phyloP scores from a whole-genome alignment of 306 rosid species.

The Cicer bijugum region DNA sequence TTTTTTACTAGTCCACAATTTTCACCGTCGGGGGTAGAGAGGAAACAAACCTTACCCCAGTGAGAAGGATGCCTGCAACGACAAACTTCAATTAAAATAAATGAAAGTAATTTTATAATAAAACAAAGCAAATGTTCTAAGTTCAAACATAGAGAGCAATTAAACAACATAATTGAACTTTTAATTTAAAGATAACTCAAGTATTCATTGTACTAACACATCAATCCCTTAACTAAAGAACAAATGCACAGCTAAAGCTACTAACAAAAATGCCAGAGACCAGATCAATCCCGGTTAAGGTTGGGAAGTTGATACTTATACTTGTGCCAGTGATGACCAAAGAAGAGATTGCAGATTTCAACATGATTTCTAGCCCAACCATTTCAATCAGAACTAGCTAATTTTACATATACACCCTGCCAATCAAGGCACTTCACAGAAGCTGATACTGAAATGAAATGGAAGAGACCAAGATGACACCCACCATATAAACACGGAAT shows the following conservation, averaged over 20 bases:
- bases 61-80: conserved; percentile 96
- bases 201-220: not conserved
- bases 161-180: not conserved
- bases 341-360: conserved; percentile 2
- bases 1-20: conserved; percentile 98
- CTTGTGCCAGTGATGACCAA: not conserved
- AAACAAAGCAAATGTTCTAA: not conserved
- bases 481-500: conserved; percentile 30
- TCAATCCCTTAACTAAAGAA: not conserved
- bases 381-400: conserved; percentile 26
- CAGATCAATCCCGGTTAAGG: not conserved
- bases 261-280: not conserved
- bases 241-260: conserved; percentile 22
- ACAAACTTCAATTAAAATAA: conserved; percentile 46
- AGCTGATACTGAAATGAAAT: conserved; percentile 21
- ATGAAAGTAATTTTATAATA: not conserved
- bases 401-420: not conserved
- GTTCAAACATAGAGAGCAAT: conserved; percentile 1
- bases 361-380: not conserved
- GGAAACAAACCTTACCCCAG: conserved; percentile 97
- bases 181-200: conserved; percentile 5
- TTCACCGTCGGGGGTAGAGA: conserved; percentile 98
- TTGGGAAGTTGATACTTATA: conserved; percentile 17
- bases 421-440: conserved; percentile 30
- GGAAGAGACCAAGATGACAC: conserved; percentile 7